Evolutionary conservation across 352 stramenopile genomes (phyloP).

Genomic region (Elongisporangium prolatum): DNA sequence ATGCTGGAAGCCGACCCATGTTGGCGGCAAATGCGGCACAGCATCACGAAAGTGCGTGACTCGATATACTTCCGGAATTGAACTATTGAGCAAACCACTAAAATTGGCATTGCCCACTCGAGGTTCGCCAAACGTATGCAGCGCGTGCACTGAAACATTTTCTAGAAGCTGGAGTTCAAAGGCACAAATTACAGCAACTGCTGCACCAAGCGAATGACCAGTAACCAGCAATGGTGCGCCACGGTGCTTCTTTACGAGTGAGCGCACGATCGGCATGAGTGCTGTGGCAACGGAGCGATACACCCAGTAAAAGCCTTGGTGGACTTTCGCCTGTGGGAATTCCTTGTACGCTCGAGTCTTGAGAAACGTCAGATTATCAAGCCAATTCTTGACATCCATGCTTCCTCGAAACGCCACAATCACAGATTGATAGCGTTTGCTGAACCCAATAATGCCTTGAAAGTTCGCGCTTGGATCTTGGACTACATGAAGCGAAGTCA

Average conservation of each 20-base stretch:
- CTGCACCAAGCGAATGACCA: constrained; percentile 71
- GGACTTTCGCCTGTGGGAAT: constrained; percentile 59
- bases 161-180: constrained; percentile 70
- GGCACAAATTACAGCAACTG: constrained; percentile 63
- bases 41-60: constrained; percentile 77
- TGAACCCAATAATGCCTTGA: constrained; percentile 77
- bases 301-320: constrained; percentile 80
- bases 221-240: constrained; percentile 52
- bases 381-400: constrained; percentile 81
- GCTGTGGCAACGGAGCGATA: constrained; percentile 58
- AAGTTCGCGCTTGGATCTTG: constrained; percentile 73
- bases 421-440: constrained; percentile 35
- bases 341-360: constrained; percentile 60
- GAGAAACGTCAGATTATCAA: constrained; percentile 82
- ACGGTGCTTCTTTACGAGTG: constrained; percentile 29
- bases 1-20: constrained; percentile 74
- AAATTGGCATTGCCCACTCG: constrained; percentile 73
- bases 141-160: constrained; percentile 36
- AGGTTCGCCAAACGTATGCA: constrained; percentile 80
- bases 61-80: constrained; percentile 58
- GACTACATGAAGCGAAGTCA: constrained; percentile 48
- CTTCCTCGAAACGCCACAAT: constrained; percentile 78
- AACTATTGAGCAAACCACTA: constrained; percentile 39
- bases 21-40: constrained; percentile 72
- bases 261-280: constrained; percentile 30